Conservation (phyloP, 768 basidiomycete genomes). For the Dioszegia crocea region DNA sequence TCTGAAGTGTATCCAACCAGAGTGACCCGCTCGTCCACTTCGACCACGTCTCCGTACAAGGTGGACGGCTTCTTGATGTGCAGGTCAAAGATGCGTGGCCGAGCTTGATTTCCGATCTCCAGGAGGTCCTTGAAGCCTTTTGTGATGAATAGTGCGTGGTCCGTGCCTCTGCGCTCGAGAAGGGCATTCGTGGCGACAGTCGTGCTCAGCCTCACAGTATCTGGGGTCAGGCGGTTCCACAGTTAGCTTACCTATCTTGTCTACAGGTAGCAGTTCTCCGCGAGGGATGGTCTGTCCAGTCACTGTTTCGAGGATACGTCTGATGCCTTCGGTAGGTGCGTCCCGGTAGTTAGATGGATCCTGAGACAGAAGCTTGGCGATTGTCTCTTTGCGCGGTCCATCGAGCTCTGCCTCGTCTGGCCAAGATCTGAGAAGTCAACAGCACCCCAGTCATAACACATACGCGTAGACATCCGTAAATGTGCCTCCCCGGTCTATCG, state of each 20-base stretch:
- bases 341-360: constrained; percentile 70
- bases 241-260: constrained; percentile 36
- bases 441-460: not conserved
- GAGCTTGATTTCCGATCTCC: constrained; percentile 88
- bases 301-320: constrained; percentile 74
- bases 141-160: constrained; percentile 85
- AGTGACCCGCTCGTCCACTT: constrained; percentile 85
- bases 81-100: constrained; percentile 90
- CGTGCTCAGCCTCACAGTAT: constrained; percentile 85
- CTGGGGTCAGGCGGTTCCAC: constrained; percentile 50
- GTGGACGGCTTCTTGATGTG: constrained; percentile 63
- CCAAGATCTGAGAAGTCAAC: constrained; percentile 60
- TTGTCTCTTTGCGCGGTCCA: constrained; percentile 50
- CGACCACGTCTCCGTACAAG: constrained; percentile 68
- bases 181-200: constrained; percentile 96
- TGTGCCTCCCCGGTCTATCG: constrained; percentile 44
- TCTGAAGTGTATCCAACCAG: constrained; percentile 90
- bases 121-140: constrained; percentile 63
- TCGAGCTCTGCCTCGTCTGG: not conserved
- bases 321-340: constrained; percentile 34
- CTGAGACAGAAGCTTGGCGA: constrained; percentile 89
- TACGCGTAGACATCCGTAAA: constrained; percentile 43
- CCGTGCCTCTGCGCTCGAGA: constrained; percentile 88
- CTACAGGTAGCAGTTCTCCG: constrained; percentile 58
- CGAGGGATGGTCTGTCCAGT: constrained; percentile 67